Evolutionary conservation across 2,329 filamentous ascomycete species (phyloP).

Genomic region (Colletotrichum cuscutae): DNA sequence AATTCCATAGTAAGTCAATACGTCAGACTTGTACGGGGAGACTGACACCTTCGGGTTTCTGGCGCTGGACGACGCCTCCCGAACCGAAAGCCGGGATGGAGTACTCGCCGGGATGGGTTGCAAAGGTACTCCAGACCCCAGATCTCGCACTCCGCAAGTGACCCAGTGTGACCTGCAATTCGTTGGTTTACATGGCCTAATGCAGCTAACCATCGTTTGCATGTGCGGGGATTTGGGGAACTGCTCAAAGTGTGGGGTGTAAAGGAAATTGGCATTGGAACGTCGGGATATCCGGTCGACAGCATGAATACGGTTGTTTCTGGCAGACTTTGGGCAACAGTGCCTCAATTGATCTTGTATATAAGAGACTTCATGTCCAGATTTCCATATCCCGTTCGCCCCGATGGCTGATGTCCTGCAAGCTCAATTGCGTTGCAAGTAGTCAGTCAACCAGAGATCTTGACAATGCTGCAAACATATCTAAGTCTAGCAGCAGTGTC

Average conservation of each 20-base stretch:
- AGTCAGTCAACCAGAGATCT: background rate
- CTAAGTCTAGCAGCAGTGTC: background rate
- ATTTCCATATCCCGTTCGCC: background rate
- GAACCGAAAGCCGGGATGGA: background rate
- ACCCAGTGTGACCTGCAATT: background rate
- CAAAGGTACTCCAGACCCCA: background rate
- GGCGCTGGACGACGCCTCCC: background rate
- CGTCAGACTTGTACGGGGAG: fast-evolving
- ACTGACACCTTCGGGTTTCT: background rate
- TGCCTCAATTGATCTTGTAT: background rate
- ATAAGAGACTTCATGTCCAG: background rate
- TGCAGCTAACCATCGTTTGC: background rate
- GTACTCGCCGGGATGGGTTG: background rate
- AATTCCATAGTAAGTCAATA: background rate
- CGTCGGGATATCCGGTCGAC: background rate
- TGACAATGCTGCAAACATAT: background rate
- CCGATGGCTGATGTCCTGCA: background rate
- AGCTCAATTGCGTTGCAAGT: background rate
- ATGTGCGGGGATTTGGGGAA: background rate
- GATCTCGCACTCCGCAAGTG: background rate
- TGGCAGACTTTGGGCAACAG: background rate
- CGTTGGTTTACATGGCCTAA: background rate
- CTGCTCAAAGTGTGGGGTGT: background rate
- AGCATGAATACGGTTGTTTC: background rate
- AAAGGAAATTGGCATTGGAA: background rate